Evolutionary conservation across 2,329 filamentous ascomycete genomes (phyloP).

Genomic region (Stagonosporopsis tanaceti): DNA sequence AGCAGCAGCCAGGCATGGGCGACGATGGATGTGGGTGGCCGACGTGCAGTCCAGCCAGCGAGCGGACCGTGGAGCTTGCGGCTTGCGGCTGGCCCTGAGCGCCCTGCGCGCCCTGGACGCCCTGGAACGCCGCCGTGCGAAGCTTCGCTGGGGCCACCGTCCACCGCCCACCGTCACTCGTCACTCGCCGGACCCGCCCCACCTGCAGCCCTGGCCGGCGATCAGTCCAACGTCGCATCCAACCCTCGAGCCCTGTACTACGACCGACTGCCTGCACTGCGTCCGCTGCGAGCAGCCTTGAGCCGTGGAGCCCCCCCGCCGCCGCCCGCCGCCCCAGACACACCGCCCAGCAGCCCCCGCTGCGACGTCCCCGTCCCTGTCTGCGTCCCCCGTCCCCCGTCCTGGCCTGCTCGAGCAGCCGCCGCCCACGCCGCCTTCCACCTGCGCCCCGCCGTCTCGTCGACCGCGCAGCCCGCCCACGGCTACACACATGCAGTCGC

Average conservation of each 20-base stretch:
- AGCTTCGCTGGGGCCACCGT: too few species aligned
- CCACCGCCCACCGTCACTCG: too few species aligned
- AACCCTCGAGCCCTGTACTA: background rate
- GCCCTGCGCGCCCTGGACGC: background rate
- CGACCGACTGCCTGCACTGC: background rate
- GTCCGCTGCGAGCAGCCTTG: background rate
- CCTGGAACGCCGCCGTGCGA: too few species aligned
- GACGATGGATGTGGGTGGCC: too few species aligned
- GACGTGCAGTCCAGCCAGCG: background rate
- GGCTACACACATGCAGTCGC: constrained; percentile 12
- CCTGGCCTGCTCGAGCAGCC: background rate
- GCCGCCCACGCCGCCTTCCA: background rate
- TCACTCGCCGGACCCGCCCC: background rate
- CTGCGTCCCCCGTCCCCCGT: background rate
- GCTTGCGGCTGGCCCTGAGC: constrained; percentile 1
- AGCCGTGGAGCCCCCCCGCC: background rate
- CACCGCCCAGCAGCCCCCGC: background rate
- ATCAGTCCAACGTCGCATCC: constrained; percentile 5
- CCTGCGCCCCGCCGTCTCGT: constrained; percentile 7
- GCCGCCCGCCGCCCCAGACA: background rate
- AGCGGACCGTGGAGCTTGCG: background rate
- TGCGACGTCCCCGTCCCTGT: background rate
- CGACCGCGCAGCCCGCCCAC: background rate
- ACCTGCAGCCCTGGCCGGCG: constrained; percentile 5
- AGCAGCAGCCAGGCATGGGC: background rate